A percentile compares a stretch with the other conserved stretches of the same genome.
These are phyloP conservation scores for Myrica gale DNA, from an alignment of 306 rosid genomes.

Conservation along the genomic window DNA sequence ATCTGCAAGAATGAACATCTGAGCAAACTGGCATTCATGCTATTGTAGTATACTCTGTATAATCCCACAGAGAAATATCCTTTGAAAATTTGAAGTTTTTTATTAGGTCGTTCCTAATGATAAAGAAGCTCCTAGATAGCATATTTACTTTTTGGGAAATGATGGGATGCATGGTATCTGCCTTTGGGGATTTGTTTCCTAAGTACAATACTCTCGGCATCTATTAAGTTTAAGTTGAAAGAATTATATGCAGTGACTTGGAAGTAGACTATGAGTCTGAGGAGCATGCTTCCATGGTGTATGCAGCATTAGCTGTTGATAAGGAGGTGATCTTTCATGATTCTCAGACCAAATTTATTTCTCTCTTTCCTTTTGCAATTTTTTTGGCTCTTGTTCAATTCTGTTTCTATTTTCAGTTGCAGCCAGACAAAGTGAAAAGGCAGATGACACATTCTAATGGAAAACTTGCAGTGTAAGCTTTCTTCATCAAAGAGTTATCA, in stretches of 20 bases:
- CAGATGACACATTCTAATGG: slow-evolving; percentile 59
- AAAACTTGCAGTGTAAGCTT: slow-evolving; percentile 74
- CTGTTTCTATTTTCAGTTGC: slow-evolving; percentile 58
- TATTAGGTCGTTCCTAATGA: too few species aligned
- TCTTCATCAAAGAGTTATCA: slow-evolving; percentile 1
- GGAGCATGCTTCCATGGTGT: slow-evolving; percentile 64
- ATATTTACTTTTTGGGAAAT: not conserved
- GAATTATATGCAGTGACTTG: slow-evolving; percentile 57
- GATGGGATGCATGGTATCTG: not conserved
- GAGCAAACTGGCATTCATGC: too few species aligned
- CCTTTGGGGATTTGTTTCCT: not conserved
- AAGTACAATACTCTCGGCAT: not conserved
- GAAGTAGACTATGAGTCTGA: slow-evolving; percentile 72
- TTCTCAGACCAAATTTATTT: slow-evolving; percentile 11
- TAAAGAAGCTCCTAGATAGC: not conserved
- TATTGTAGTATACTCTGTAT: too few species aligned
- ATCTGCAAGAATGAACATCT: not conserved
- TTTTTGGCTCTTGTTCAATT: slow-evolving; percentile 22
- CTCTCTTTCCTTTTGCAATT: not conserved
- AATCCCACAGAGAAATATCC: too few species aligned
- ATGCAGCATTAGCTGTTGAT: slow-evolving; percentile 66
- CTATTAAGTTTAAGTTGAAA: not conserved
- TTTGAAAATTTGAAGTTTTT: too few species aligned
- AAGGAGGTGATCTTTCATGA: slow-evolving; percentile 59
- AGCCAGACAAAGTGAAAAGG: slow-evolving; percentile 86